phyloP scores from a whole-genome alignment of 768 basidiomycete species.

The Tulasnella sp. region DNA sequence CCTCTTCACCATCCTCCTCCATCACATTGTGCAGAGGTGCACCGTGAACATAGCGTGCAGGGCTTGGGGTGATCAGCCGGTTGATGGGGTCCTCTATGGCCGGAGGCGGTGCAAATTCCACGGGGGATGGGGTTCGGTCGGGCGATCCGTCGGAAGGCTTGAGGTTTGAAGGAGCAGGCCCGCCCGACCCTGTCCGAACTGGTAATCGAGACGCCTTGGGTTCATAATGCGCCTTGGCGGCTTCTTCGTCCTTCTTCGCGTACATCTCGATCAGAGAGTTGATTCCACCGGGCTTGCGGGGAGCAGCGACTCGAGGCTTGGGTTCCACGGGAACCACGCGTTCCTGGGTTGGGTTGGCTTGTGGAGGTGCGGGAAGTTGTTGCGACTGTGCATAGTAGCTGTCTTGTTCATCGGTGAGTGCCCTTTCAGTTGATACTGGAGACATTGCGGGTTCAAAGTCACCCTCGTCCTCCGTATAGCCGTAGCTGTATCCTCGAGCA shows the following conservation, averaged over 20 bases:
- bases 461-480: constrained; percentile 14
- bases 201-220: constrained; percentile 37
- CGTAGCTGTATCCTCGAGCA: background rate
- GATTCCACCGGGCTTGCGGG: constrained; percentile 15
- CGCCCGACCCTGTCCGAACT: constrained; percentile 34
- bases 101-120: constrained; percentile 23
- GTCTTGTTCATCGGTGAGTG: background rate
- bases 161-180: constrained; percentile 21
- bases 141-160: constrained; percentile 26
- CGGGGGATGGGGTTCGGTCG: constrained; percentile 31
- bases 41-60: constrained; percentile 73
- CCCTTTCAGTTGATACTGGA: constrained; percentile 11
- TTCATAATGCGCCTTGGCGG: constrained; percentile 4
- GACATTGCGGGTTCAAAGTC: constrained; percentile 20
- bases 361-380: background rate
- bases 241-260: constrained; percentile 59
- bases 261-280: constrained; percentile 76
- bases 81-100: constrained; percentile 16
- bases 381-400: background rate
- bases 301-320: background rate
- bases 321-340: background rate
- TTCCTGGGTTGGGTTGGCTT: background rate
- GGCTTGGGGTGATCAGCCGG: constrained; percentile 41
- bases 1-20: constrained; percentile 61
- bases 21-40: constrained; percentile 82